Evolutionary conservation across 164 flowering plant genomes (phyloP), one percentile per base, ranked within the genome.

Genomic region (Berberis thunbergii): DNA sequence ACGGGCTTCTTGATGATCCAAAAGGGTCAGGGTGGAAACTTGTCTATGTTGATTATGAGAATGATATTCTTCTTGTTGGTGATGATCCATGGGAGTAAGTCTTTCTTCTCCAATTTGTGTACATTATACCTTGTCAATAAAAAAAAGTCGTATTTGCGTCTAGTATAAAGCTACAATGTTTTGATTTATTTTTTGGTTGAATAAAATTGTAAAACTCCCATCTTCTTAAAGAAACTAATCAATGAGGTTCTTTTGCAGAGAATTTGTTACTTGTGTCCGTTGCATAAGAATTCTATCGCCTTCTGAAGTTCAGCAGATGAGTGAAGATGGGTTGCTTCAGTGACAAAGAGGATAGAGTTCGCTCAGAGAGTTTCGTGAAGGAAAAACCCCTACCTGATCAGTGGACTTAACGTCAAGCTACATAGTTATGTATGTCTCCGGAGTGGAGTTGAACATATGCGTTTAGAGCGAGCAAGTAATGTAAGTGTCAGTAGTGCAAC

Each of bases 1-100:
- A 84, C 63, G 97, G 97, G 4, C 73, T 89, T 67, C 88, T 95
- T 6, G 82, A 79, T 66, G 90, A 85, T 63, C 84, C 81, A 10
- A 80, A 77, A 74, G 86, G 86, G 43, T 83, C 92, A 1, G 91
- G 80, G 0, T 95, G 99, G 99, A 86, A 86, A 69, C 77, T 95
- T 42, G 97, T 95, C 0, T 95, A 91, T 56, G 96, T 89, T 57
- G 99, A 95, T 68, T 89, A 82, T 56, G 99, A 95, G 76, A 89
- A 84, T 54, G 99, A 95, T 66, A 95, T 91, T 43, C 91, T 95
- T 58, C 98, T 95, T 49, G 97, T 95, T 40, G 99, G 99, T 12
- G 99, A 95, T 72, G 99, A 91, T 79, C 99, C 99, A 7, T 95
- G 99, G 99, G 95, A 91, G 99, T 95, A 84, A 83, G 99, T 79